Conservation (phyloP, 495 filamentous ascomycete genomes). For the Xylaria sp. region DNA sequence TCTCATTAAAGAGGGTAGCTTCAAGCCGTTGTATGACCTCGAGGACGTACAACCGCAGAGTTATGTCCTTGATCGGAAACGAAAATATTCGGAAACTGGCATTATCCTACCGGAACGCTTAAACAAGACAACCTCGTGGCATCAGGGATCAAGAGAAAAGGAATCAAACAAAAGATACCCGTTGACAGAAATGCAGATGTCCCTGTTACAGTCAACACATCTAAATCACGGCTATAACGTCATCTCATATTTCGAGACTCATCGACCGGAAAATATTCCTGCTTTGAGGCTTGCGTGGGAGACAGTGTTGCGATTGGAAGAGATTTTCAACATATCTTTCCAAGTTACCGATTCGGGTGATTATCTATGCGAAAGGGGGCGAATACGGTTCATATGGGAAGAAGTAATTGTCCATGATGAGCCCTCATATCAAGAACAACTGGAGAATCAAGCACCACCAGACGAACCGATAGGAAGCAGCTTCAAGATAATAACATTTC, state of each 20-base stretch:
- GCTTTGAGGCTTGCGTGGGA: slow-evolving; percentile 33
- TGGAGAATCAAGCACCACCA: background rate
- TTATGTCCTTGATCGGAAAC: background rate
- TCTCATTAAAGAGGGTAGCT: background rate
- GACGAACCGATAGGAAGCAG: background rate
- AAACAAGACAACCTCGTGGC: background rate
- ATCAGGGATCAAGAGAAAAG: background rate
- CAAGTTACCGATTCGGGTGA: background rate
- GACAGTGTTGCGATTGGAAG: slow-evolving; percentile 14
- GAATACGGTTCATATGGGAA: background rate
- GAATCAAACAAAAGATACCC: background rate
- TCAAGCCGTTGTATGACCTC: background rate
- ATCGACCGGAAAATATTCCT: slow-evolving; percentile 14
- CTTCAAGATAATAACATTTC: background rate
- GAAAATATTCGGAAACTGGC: slow-evolving; percentile 3
- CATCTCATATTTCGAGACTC: slow-evolving; percentile 22
- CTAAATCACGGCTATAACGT: slow-evolving; percentile 18
- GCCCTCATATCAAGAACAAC: background rate
- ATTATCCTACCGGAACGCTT: background rate
- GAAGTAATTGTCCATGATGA: background rate
- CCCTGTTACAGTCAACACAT: background rate
- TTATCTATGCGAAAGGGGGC: background rate
- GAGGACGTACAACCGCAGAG: background rate
- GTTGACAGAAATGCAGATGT: slow-evolving; percentile 7
- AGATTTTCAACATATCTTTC: slow-evolving; percentile 4